Evolutionary conservation across 768 basidiomycete species (phyloP).

Genomic region (Postia placenta): DNA sequence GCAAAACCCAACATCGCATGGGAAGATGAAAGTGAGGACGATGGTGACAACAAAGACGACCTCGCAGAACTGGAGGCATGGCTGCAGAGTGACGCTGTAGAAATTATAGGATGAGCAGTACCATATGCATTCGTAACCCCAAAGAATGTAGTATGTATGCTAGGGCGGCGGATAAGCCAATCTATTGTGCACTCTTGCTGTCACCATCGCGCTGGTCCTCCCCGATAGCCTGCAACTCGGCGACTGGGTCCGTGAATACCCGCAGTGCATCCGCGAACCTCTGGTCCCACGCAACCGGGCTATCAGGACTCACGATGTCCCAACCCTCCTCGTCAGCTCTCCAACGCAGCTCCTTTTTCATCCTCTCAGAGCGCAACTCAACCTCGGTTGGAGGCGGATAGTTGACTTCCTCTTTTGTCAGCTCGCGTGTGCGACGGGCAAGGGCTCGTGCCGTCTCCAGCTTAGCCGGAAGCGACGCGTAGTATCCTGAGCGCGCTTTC

Average conservation of each 20-base stretch:
- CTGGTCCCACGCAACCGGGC: conserved; percentile 70
- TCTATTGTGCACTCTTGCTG: conserved; percentile 1
- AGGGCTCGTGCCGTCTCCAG: conserved; percentile 71
- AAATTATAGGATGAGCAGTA: conserved; percentile 30
- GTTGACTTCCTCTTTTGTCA: conserved; percentile 76
- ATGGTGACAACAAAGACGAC: conserved; percentile 10
- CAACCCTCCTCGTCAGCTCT: conserved; percentile 73
- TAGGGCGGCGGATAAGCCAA: conserved; percentile 1
- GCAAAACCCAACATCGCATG: not conserved
- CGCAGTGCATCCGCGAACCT: conserved; percentile 54
- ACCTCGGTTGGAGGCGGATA: conserved; percentile 85
- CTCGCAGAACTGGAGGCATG: conserved; percentile 65
- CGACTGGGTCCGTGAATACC: conserved; percentile 46
- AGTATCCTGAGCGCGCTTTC: conserved; percentile 71
- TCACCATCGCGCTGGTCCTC: not conserved
- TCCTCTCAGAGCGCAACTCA: conserved; percentile 79
- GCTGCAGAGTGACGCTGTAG: conserved; percentile 59
- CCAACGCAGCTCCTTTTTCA: conserved; percentile 90
- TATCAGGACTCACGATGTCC: conserved; percentile 63
- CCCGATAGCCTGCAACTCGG: not conserved
- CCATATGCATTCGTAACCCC: no score
- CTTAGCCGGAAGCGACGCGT: conserved; percentile 59
- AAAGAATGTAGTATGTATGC: conserved; percentile 4
- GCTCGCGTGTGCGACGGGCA: conserved; percentile 66
- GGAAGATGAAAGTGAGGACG: not conserved